Evolutionary conservation across 768 basidiomycete genomes (phyloP).

Genomic region (Lepiota brunneoincarnata): DNA sequence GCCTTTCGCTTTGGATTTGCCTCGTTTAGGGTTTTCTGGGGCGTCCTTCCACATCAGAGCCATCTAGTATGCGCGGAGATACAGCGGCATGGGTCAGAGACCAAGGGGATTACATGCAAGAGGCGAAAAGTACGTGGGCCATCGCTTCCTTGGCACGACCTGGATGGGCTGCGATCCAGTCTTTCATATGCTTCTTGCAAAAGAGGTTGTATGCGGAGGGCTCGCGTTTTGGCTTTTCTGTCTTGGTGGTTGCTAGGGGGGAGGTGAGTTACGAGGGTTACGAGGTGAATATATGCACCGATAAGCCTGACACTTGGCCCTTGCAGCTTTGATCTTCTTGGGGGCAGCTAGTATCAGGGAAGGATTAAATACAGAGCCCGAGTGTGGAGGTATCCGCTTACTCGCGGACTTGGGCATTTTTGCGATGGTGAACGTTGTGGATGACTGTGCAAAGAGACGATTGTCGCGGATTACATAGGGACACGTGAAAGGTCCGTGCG

Average conservation of each 20-base stretch:
- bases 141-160: constrained; percentile 54
- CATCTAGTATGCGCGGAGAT: constrained; percentile 35
- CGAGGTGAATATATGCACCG: constrained; percentile 11
- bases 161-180: constrained; percentile 54
- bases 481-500: constrained; percentile 25
- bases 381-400: background rate
- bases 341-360: too few species aligned
- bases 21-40: constrained; percentile 64
- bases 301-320: background rate
- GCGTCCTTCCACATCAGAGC: constrained; percentile 55
- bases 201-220: constrained; percentile 59
- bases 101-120: background rate
- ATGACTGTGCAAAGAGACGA: constrained; percentile 14
- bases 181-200: constrained; percentile 53
- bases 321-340: too few species aligned
- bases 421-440: constrained; percentile 9
- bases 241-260: constrained; percentile 20
- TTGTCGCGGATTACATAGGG: constrained; percentile 14
- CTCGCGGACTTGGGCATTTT: background rate
- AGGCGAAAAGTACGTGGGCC: constrained; percentile 31
- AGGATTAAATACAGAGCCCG: too few species aligned
- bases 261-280: constrained; percentile 8
- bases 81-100: background rate
- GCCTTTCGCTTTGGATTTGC: constrained; percentile 35
- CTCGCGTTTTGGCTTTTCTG: constrained; percentile 52